Evolutionary conservation across 495 filamentous ascomycete genomes (phyloP), one percentile per base, ranked within the genome.

Genomic region (Aspergillus haitiensis): DNA sequence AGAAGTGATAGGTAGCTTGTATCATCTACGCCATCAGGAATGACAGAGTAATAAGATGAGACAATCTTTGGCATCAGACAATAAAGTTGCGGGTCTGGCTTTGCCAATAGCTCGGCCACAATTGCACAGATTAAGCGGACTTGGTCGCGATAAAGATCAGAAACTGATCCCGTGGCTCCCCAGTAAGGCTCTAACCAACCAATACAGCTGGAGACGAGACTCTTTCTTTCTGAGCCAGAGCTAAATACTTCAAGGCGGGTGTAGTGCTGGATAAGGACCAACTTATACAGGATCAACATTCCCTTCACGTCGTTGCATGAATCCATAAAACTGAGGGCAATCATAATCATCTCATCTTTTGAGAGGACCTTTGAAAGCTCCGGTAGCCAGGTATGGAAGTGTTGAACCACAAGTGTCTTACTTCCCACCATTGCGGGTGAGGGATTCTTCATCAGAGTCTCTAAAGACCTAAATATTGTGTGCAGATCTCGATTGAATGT

Each of bases 331-430:
- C 91, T 90, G 53, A 93, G 88, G 27, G 93, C 92, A 51, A 98
- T 87, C 66, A 96, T 86, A 54, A 97, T 74, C 58, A 97, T 94
- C 70, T 99, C 93, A 58, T 89, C 88, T 1, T 86, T 84, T 12
- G 79, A 84, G 65, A 99, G 81, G 36, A 93, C 78, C 12, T 86
- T 84, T 5, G 84, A 82, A 7, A 98, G 83, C 62, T 96, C 92
- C 0, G 94, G 95, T 10, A 99, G 77, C 94, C 94, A 98, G 2
- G 89, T 87, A 69, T 98, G 94, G 71, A 98, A 96, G 73, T 98
- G 89, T 70, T 99, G 94, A 15, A 98, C 93, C 6, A 95, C 89
- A 35, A 99, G 74, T 2, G 94, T 98, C 70, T 98, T 95, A 58
- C 89, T 97, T 32, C 94, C 94, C 35, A 99, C 87, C 49, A 97